Evolutionary conservation across 2,329 filamentous ascomycete species (phyloP), one percentile per base, ranked within the genome.

Genomic region (Stagonosporopsis cucurbitacearum): DNA sequence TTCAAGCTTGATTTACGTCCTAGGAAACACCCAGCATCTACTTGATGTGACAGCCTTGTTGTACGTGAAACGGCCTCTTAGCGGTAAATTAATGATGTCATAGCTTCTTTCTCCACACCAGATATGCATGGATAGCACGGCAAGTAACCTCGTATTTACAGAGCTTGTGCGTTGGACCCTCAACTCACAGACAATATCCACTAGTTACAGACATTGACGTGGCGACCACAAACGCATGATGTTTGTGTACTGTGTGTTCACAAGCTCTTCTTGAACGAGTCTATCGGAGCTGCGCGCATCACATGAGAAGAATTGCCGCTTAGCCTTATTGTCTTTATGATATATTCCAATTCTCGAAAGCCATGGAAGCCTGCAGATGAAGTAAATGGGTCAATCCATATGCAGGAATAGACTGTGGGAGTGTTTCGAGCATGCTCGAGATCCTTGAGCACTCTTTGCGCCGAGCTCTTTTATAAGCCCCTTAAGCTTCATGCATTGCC

Each of bases 121-220:
- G 32, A 35, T 17, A 30, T 33, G 23, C 30, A 30, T 45, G 33
- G n/a, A 46, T 50, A 19, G 20, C 40, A 41, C 46, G 52, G 46
- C 52, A 41, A 25, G 32, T 45, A 23, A 46, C 25, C 36, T 55
- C 46, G 53, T 55, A 55, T 50, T 45, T 15, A 35, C 15, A 22
- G 39, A 30, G 44, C 32, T 48, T 44, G 44, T 32, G 41, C 42
- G 37, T 46, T 42, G 28, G 41, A 39, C 22, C 19, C 32, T 41
- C 46, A 22, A 32, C 36, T 41, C 41, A 36, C 26, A 30, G 28
- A 13, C 26, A 35, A 30, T n/a, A 46, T 42, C 4, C 52, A 55
- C 30, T 50, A 30, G 35, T 20, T 25, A 36, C 23, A 36, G 53
- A 35, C 20, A 25, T 52, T 46, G 41, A 52, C 41, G 35, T 42